phyloP scores from a whole-genome alignment of 495 filamentous ascomycete genomes.

The Daldinia concentrica region DNA sequence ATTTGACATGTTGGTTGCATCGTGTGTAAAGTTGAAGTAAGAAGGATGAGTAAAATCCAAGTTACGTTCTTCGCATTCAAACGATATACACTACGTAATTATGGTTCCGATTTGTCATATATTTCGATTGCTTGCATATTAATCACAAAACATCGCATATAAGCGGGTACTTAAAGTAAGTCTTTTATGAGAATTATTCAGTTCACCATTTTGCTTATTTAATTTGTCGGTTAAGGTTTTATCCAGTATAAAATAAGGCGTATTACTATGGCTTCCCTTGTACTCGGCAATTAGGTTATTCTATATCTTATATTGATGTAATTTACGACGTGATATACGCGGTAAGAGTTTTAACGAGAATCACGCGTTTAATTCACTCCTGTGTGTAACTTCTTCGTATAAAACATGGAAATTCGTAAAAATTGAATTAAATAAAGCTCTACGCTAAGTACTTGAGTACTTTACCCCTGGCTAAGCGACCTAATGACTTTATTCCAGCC shows the following conservation, averaged over 20 bases:
- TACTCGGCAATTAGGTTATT: neutral
- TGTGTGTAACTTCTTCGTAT: neutral
- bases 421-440: neutral
- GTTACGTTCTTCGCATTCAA: neutral
- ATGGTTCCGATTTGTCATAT: neutral
- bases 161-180: neutral
- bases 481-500: slow-evolving; percentile 24
- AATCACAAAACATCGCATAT: neutral
- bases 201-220: neutral
- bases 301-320: neutral
- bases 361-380: neutral
- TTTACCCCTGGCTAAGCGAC: neutral
- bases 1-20: slow-evolving; percentile 17
- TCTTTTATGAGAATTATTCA: neutral
- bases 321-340: neutral
- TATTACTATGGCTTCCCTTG: slow-evolving; percentile 1
- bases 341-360: neutral
- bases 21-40: neutral
- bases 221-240: neutral
- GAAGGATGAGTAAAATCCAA: neutral
- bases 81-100: neutral
- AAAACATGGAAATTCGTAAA: neutral
- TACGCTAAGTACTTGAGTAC: neutral
- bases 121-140: neutral
- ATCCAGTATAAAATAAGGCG: neutral